These are phyloP conservation scores for Raffaelea ambrosiae DNA, from an alignment of 2,329 filamentous ascomycete species.

Conservation along the genomic window DNA sequence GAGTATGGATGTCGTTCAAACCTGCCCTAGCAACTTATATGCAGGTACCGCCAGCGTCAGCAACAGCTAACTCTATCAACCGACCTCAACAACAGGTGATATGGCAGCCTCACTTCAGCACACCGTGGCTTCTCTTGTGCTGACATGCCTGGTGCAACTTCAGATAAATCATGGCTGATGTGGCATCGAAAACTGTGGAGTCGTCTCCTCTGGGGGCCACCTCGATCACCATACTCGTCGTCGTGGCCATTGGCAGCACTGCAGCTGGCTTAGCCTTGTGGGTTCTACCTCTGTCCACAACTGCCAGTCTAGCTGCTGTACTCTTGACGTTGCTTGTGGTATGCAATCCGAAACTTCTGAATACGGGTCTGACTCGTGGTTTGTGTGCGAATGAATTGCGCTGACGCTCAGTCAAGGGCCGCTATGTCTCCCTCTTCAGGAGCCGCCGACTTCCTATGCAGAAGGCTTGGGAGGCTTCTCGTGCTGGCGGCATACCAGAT, in stretches of 20 bases:
- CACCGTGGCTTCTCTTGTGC: too few species aligned
- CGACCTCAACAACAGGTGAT: too few species aligned
- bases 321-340: not conserved
- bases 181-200: slow-evolving; percentile 1
- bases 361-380: too few species aligned
- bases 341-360: too few species aligned
- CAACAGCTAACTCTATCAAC: too few species aligned
- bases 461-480: slow-evolving; percentile 6
- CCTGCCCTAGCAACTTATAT: too few species aligned
- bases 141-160: too few species aligned
- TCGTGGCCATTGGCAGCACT: not conserved
- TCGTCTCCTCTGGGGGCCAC: not conserved
- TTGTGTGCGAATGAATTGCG: not conserved
- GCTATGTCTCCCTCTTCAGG: slow-evolving; percentile 4
- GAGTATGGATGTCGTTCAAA: too few species aligned
- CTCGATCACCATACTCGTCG: not conserved
- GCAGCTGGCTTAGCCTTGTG: not conserved
- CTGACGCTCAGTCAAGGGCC: slow-evolving; percentile 4
- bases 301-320: not conserved
- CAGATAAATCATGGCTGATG: not conserved
- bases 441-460: slow-evolving; percentile 2
- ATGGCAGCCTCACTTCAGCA: too few species aligned
- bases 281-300: not conserved
- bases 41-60: too few species aligned
- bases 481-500: slow-evolving; percentile 8